A percentile compares a stretch with the other conserved stretches of the same genome.
phyloP scores from a whole-genome alignment of 2,329 filamentous ascomycete species.

The Calonectria pteridis region DNA sequence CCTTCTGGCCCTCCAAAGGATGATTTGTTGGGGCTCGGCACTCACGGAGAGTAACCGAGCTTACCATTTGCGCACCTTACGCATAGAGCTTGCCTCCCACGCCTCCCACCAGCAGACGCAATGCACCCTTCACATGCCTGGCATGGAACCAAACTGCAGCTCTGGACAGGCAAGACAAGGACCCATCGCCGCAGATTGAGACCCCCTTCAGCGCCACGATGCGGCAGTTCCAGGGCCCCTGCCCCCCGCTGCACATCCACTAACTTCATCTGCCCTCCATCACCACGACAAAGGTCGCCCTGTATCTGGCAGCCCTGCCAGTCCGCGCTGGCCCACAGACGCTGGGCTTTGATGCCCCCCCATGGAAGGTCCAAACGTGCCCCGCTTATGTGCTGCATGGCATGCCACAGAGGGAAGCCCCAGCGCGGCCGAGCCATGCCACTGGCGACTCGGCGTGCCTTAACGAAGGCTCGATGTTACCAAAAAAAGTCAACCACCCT shows the following conservation, averaged over 20 bases:
- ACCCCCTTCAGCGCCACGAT: conserved; percentile 24
- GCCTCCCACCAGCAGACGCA: conserved; percentile 38
- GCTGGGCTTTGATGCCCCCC: not conserved
- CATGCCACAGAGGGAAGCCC: conserved; percentile 27
- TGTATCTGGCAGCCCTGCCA: conserved; percentile 3
- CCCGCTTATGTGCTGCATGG: conserved; percentile 15
- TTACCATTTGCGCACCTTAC: conserved; percentile 21
- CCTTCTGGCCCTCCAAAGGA: not conserved
- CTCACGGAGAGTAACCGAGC: conserved; percentile 36
- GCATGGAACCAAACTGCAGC: conserved; percentile 10
- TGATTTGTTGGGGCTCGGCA: conserved; percentile 41
- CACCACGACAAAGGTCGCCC: not conserved
- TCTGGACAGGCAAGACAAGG: not conserved
- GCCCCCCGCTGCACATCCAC: conserved; percentile 20
- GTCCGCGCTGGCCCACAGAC: conserved; percentile 3
- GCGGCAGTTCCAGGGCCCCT: conserved; percentile 22
- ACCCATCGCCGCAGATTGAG: conserved; percentile 9
- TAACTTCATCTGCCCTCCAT: conserved; percentile 8
- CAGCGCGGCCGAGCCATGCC: conserved; percentile 29
- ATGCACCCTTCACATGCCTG: conserved; percentile 45
- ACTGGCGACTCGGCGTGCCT: conserved; percentile 24
- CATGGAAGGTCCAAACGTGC: conserved; percentile 1
- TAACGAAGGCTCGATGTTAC: conserved; percentile 34
- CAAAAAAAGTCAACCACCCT: conserved; percentile 37
- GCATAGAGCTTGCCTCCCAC: conserved; percentile 3